Evolutionary conservation across 257 asterid species (phyloP).

Genomic region (Salvia rosmarinus): DNA sequence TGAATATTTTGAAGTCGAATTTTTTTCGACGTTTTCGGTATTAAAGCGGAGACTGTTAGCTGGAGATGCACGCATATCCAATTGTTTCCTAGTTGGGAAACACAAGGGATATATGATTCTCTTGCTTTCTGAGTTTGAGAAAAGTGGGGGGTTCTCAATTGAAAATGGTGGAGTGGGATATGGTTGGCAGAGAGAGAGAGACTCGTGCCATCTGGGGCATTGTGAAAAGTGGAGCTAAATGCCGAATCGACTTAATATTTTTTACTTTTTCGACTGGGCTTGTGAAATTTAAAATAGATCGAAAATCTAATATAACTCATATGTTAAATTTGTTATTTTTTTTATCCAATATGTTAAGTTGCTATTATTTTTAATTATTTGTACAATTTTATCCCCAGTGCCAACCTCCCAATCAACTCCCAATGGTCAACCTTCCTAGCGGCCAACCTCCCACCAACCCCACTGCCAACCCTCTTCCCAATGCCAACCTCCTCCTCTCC

Average conservation of each 20-base stretch:
- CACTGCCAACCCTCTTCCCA: no score
- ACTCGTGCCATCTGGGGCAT: constrained; percentile 51
- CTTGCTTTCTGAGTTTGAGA: constrained; percentile 16
- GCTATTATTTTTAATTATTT: no score
- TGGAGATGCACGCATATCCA: constrained; percentile 28
- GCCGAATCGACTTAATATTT: not conserved
- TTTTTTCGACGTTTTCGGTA: not conserved
- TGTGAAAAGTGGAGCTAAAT: constrained; percentile 32
- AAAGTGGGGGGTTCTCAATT: constrained; percentile 25
- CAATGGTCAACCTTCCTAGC: no score
- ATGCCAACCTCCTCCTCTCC: no score
- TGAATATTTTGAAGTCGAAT: not conserved
- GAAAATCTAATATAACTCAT: no score
- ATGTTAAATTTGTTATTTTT: no score
- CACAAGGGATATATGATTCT: constrained; percentile 27
- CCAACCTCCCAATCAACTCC: no score
- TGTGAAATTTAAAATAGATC: no score
- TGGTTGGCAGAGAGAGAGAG: constrained; percentile 21
- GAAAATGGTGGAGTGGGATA: constrained; percentile 29
- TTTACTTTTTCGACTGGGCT: no score
- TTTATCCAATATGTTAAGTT: no score
- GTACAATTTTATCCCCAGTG: no score
- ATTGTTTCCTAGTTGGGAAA: constrained; percentile 33
- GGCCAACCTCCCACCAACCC: no score
- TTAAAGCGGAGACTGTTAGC: not conserved